Percentiles rank a stretch among this genome's conserved stretches.
Conservation (phyloP, 345 rosid species). For the Boechera stricta region DNA sequence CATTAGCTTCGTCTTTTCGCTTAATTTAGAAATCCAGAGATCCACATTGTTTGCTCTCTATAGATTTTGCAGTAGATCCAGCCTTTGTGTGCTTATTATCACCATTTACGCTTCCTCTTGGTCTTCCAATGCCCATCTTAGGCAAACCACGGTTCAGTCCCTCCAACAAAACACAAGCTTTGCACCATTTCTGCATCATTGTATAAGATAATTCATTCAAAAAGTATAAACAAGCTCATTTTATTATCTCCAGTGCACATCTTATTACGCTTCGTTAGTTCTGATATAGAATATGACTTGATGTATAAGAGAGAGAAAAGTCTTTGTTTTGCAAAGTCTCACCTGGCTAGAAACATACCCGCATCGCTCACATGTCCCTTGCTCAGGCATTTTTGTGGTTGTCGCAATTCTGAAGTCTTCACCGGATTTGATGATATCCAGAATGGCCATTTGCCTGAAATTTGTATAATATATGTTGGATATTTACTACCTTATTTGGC, state of each 20-base stretch:
- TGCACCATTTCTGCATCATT: conserved; percentile 77
- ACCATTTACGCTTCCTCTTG: conserved; percentile 46
- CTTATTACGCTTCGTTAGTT: background rate
- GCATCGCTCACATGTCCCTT: conserved; percentile 90
- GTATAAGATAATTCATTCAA: background rate
- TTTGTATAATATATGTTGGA: background rate
- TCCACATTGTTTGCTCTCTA: conserved; percentile 85
- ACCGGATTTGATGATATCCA: conserved; percentile 86
- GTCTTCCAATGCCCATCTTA: conserved; percentile 82
- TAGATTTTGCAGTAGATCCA: conserved; percentile 45
- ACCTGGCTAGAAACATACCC: conserved; percentile 99
- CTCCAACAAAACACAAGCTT: conserved; percentile 91
- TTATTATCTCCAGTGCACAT: background rate
- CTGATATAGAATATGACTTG: background rate
- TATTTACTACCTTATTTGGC: background rate
- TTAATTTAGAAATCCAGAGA: conserved; percentile 60
- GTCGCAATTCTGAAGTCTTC: conserved; percentile 88
- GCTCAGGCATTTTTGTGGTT: conserved; percentile 91
- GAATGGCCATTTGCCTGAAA: conserved; percentile 85
- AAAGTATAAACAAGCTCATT: background rate
- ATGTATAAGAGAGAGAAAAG: conserved; percentile 2
- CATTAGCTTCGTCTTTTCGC: background rate
- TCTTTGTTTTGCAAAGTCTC: background rate
- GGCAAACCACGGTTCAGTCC: conserved; percentile 94
- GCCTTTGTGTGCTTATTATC: conserved; percentile 47